Percentiles rank a stretch among this genome's conserved stretches.
Conservation (phyloP, 768 basidiomycete species). For the Sarcomyxa edulis region DNA sequence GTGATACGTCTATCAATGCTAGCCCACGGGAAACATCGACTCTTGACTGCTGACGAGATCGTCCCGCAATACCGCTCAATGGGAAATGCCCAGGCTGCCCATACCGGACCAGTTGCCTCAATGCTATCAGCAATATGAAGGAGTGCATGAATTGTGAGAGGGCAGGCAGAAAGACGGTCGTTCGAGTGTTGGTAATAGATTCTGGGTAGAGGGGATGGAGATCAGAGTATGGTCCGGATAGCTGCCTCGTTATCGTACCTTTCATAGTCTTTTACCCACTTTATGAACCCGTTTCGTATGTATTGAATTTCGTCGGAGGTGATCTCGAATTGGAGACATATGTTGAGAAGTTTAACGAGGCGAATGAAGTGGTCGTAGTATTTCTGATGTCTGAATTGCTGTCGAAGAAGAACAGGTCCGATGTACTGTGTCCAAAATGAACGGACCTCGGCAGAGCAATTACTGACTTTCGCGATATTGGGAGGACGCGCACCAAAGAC, state of each 20-base stretch:
- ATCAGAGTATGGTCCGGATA: constrained; percentile 14
- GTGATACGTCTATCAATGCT: constrained; percentile 20
- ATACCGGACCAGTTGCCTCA: constrained; percentile 25
- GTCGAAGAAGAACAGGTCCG: constrained; percentile 29
- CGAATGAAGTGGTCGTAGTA: constrained; percentile 39
- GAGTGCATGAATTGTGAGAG: constrained; percentile 25
- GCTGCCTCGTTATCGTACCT: constrained; percentile 23
- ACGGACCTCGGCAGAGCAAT: constrained; percentile 27
- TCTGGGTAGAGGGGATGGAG: constrained; percentile 16
- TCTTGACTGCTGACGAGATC: constrained; percentile 20
- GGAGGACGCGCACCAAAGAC: constrained; percentile 29
- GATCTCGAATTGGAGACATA: constrained; percentile 30
- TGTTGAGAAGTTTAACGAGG: constrained; percentile 30
- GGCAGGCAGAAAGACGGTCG: constrained; percentile 20
- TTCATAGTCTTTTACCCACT: constrained; percentile 36
- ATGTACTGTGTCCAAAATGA: constrained; percentile 35
- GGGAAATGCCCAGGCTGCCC: constrained; percentile 31
- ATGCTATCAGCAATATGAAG: constrained; percentile 31
- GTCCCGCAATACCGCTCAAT: constrained; percentile 33
- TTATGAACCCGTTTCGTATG: constrained; percentile 22
- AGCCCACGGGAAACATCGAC: constrained; percentile 24
- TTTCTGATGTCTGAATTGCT: constrained; percentile 20
- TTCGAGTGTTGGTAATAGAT: constrained; percentile 23
- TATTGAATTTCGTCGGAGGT: constrained; percentile 16
- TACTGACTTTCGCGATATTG: constrained; percentile 17